These are phyloP conservation scores for Ustanciosporium gigantosporum DNA, from an alignment of 1,284 basidiomycete genomes.

Conservation along the genomic window DNA sequence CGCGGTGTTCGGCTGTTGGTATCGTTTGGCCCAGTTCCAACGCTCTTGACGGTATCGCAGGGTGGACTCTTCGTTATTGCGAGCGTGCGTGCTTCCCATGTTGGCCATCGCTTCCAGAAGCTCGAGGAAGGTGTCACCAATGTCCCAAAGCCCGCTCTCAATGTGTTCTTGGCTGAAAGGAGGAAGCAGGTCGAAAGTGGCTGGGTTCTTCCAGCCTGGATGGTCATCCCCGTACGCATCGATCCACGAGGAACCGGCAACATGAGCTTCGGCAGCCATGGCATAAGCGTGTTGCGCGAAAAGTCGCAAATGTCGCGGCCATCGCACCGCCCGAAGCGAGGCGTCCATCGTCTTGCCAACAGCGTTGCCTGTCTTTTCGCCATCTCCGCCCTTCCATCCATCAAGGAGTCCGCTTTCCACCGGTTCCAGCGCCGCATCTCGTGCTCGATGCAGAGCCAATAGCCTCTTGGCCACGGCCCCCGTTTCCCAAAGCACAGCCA, in stretches of 20 bases:
- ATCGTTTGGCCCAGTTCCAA: slow-evolving; percentile 34
- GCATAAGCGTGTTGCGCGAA: slow-evolving; percentile 47
- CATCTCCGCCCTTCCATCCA: slow-evolving; percentile 10
- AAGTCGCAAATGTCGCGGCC: slow-evolving; percentile 42
- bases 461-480: slow-evolving; percentile 22
- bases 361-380: slow-evolving; percentile 41
- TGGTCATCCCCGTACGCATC: slow-evolving; percentile 22
- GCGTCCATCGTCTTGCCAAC: slow-evolving; percentile 40
- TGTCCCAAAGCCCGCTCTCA: slow-evolving; percentile 38
- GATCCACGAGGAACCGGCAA: slow-evolving; percentile 26
- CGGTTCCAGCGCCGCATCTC: slow-evolving; percentile 29
- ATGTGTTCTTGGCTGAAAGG: slow-evolving; percentile 24
- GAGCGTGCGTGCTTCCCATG: slow-evolving; percentile 41
- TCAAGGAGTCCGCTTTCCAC: slow-evolving; percentile 5
- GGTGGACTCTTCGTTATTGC: slow-evolving; percentile 29
- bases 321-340: slow-evolving; percentile 39
- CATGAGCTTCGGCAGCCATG: slow-evolving; percentile 43
- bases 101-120: slow-evolving; percentile 41
- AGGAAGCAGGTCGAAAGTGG: slow-evolving; percentile 26
- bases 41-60: slow-evolving; percentile 34
- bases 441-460: slow-evolving; percentile 21
- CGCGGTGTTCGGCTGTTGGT: slow-evolving; percentile 32
- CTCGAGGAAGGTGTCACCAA: slow-evolving; percentile 35
- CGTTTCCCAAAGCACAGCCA: slow-evolving; percentile 38
- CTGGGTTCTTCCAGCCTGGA: slow-evolving; percentile 30